These are phyloP conservation scores for Jaltomata sinuosa DNA, from an alignment of 257 asterid genomes.

Conservation along the genomic window DNA sequence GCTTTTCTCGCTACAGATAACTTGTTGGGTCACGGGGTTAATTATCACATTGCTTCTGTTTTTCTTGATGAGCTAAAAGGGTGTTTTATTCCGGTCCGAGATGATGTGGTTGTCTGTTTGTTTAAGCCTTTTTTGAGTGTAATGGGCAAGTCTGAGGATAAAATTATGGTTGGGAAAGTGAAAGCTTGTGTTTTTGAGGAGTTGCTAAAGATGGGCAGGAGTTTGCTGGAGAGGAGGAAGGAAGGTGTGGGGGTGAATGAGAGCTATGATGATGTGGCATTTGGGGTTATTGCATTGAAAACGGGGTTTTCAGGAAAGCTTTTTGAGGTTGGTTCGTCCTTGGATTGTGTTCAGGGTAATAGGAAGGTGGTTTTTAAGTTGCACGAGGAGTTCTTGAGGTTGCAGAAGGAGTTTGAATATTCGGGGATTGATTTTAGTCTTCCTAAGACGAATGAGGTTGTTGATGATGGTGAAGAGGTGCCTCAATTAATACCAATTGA, in stretches of 20 bases:
- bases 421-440: constrained; percentile 45
- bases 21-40: constrained; percentile 77
- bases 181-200: constrained; percentile 65
- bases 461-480: constrained; percentile 39
- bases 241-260: constrained; percentile 30
- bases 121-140: constrained; percentile 59
- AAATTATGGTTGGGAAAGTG: constrained; percentile 73
- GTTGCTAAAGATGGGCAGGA: constrained; percentile 44
- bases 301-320: constrained; percentile 52
- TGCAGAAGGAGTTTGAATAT: constrained; percentile 61
- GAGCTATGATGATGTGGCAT: constrained; percentile 31
- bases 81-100: constrained; percentile 40
- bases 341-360: constrained; percentile 68
- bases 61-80: constrained; percentile 75
- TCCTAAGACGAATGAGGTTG: constrained; percentile 44
- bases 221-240: constrained; percentile 36
- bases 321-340: constrained; percentile 56
- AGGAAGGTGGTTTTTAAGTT: constrained; percentile 67
- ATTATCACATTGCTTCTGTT: constrained; percentile 75
- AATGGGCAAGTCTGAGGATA: constrained; percentile 44
- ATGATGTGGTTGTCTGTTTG: constrained; percentile 48
- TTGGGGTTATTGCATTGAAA: constrained; percentile 62
- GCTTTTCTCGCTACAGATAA: constrained; percentile 68
- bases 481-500: constrained; percentile 61
- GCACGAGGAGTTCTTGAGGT: constrained; percentile 63